Evolutionary conservation across 148 eudicot genomes (phyloP), one percentile per base, ranked within the genome.

Genomic region (Amaranthus hypochondriacus): DNA sequence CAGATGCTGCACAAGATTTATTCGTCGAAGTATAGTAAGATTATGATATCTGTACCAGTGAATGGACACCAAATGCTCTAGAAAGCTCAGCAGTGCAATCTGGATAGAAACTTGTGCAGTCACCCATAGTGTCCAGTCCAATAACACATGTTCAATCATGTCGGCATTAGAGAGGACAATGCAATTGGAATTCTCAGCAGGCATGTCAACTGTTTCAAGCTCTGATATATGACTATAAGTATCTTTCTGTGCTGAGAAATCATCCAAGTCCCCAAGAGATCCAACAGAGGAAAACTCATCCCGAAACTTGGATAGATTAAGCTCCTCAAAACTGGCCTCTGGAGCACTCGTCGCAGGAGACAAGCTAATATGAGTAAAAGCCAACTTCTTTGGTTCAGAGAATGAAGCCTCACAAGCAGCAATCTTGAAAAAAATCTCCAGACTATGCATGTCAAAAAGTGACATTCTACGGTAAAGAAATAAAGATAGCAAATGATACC

Each of bases 51-150:
- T 85, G 76, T 96, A 96, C 97, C 99, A 89, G 64, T 92, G 99
- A 83, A 92, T 87, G 49, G 97, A 96, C 68, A 96, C 97, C 56
- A 96, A 81, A 84, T 89, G 89, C 84, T 96, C 94, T 60, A 96
- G 96, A 87, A 96, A 96, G 65, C 92, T 96, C 77, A 92, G 73
- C 47, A 96, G 81, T 61, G 99, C 84, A 79, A 96, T 89, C 80
- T 96, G 99, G 60, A 96, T 85, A 54, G 96, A 83, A 83, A 92
- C 85, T 64, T 89, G 91, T 60, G 99, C 92, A 67, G 87, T 86
- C 65, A 96, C 99, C 99, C 99, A 96, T 57, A 96, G 84, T 55
- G 99, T 96, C 99, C 99, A 96, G 77, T 96, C 99, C 82, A 96
- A 86, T 73, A 96, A 85, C 7, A 96, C 92, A 83, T 96, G 96